Conservation (phyloP, 768 basidiomycete species). For the Leccinum ochraceum region DNA sequence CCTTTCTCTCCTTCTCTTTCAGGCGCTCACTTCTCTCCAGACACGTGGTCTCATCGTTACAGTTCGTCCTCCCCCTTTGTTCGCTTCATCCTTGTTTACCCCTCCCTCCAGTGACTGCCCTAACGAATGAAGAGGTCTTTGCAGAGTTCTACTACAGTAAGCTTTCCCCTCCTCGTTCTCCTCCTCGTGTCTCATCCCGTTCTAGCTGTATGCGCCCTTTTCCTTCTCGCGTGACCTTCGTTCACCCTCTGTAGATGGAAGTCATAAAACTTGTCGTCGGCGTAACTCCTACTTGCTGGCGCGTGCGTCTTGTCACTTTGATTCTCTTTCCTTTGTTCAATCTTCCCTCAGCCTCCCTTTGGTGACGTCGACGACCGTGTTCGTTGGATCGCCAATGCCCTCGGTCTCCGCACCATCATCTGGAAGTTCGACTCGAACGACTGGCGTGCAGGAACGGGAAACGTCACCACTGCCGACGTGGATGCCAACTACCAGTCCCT, state of each 20-base stretch:
- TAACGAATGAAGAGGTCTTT: constrained; percentile 65
- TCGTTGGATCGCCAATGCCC: constrained; percentile 63
- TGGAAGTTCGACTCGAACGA: constrained; percentile 76
- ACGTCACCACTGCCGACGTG: constrained; percentile 45
- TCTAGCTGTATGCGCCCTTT: constrained; percentile 25
- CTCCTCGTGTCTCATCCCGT: constrained; percentile 3
- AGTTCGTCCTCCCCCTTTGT: constrained; percentile 36
- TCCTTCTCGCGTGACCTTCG: background rate
- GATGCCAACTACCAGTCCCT: constrained; percentile 56
- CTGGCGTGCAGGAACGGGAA: constrained; percentile 61
- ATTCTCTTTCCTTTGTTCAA: background rate
- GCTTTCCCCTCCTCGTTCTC: constrained; percentile 17
- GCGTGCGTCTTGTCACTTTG: constrained; percentile 36
- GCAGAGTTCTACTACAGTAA: constrained; percentile 77
- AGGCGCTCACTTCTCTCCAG: constrained; percentile 8
- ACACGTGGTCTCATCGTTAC: constrained; percentile 41
- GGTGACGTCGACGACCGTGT: constrained; percentile 78
- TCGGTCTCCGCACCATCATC: constrained; percentile 70
- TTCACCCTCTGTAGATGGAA: constrained; percentile 40
- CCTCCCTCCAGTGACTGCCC: constrained; percentile 48
- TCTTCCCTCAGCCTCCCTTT: constrained; percentile 51
- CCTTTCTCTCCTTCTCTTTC: background rate
- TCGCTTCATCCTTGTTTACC: background rate
- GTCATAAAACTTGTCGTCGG: constrained; percentile 55
- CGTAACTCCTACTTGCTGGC: constrained; percentile 62